These are phyloP conservation scores for Trichoderma guizhouense DNA, from an alignment of 2,329 filamentous ascomycete genomes.

Conservation along the genomic window DNA sequence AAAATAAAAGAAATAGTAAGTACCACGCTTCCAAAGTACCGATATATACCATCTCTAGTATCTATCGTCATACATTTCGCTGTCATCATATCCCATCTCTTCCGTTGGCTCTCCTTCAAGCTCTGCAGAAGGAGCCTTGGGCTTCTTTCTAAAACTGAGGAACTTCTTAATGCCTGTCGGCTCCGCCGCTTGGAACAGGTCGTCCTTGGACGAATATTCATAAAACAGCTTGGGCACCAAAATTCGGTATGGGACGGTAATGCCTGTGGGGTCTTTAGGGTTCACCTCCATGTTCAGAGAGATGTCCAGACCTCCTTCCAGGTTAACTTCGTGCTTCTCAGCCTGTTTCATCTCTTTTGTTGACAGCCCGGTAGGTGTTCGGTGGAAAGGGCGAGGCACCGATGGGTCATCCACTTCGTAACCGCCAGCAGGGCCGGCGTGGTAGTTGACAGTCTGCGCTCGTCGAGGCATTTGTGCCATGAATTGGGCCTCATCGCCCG, in stretches of 20 bases:
- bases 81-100: conserved; percentile 27
- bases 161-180: conserved; percentile 43
- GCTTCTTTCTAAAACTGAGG: conserved; percentile 43
- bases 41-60: conserved; percentile 18
- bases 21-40: background rate
- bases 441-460: conserved; percentile 31
- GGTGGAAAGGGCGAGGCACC: conserved; percentile 51
- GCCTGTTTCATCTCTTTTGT: conserved; percentile 57
- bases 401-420: conserved; percentile 26
- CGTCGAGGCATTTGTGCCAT: conserved; percentile 39
- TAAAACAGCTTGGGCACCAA: conserved; percentile 76
- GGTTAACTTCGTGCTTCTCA: conserved; percentile 61
- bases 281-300: conserved; percentile 87
- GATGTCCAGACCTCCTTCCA: conserved; percentile 82
- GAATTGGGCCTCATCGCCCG: conserved; percentile 58
- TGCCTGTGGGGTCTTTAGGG: conserved; percentile 78
- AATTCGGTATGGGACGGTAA: conserved; percentile 81
- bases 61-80: conserved; percentile 20
- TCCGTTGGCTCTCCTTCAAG: conserved; percentile 22
- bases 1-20: background rate
- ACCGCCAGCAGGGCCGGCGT: conserved; percentile 20
- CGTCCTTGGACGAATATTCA: conserved; percentile 45
- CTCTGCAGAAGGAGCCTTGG: conserved; percentile 18
- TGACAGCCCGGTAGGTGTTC: conserved; percentile 67
- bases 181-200: conserved; percentile 30